Base-by-base conservation (phyloP, 2,329 filamentous ascomycete species). In the Aspergillus caelatus region DNA sequence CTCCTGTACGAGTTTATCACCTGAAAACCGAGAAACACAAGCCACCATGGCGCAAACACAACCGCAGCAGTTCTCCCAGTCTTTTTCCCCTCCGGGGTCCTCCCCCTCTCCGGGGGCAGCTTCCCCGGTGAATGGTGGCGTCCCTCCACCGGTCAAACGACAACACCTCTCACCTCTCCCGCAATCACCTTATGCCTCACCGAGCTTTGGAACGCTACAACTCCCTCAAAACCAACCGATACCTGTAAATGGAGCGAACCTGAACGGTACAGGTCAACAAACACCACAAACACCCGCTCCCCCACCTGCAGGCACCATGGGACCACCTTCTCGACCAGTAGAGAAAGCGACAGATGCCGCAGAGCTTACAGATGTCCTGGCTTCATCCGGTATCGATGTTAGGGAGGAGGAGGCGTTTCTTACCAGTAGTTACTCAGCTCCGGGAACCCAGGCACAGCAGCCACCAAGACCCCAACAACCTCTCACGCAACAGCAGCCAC, bases 351-450 rank as follows among this genome's bases (percentile, higher is more conserved):
- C 83, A 61, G 78, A 86, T 78, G 76, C 78, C 57, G 77, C 94
- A 70, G 92, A 96, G 71, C 85, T 94, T 53, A 92, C 90, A 68
- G 94, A 97, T 79, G 91, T 93, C 57, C 79, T 97, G 60, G 89
- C 90, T 21, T 92, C 91, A 21, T 94, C 93, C 19, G 93, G 93
- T 57, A 93, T 97, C 67, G 92, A 97, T 80, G 79, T 97, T 54
- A 89, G 90, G 63, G 93, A 93, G 67, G 94, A 97, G 77, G 92
- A 96, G 73, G 91, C 93, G 70, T 91, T 88, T 68, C 84, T 95
- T 76, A 89, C 92, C 52, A 88, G 73, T 73, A 81, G 73, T 72
- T 84, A 73, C 76, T 80, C 70, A 70, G 78, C 63, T 78, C 82
- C 60, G 83, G 72, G 70, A 61, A 72, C 71, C 57, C 74, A 77